A percentile compares a stretch with the other conserved stretches of the same genome.
phyloP scores from a whole-genome alignment of 306 rosid genomes.

The Coriaria nepalensis region DNA sequence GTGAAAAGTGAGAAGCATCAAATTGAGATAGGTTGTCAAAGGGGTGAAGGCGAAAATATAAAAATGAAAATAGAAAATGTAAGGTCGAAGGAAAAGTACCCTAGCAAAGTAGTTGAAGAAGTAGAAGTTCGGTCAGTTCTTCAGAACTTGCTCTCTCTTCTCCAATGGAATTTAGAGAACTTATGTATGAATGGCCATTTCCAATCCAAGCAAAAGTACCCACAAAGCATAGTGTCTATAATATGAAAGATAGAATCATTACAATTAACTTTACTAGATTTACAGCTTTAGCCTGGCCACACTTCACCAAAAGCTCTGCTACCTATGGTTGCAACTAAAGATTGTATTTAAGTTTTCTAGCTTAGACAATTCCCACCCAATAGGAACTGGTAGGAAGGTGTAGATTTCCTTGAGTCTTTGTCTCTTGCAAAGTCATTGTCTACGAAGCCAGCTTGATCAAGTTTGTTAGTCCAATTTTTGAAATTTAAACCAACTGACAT shows the following conservation, averaged over 20 bases:
- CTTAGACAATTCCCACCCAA: too few relatives aligned
- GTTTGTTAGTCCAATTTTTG: neutral
- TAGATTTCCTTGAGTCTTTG: too few relatives aligned
- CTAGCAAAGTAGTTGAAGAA: constrained; percentile 58
- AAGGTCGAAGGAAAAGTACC: constrained; percentile 27
- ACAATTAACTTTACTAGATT: constrained; percentile 30
- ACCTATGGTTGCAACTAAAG: too few relatives aligned
- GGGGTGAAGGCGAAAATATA: neutral
- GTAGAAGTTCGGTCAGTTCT: constrained; percentile 59
- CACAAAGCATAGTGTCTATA: constrained; percentile 70
- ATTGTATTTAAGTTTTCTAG: too few relatives aligned
- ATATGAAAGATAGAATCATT: constrained; percentile 42
- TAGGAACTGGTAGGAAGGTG: too few relatives aligned
- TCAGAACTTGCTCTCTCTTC: constrained; percentile 55
- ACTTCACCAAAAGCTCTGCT: constrained; percentile 47
- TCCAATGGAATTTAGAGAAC: constrained; percentile 55
- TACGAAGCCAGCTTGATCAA: too few relatives aligned
- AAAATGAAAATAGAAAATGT: neutral
- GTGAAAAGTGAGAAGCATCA: neutral
- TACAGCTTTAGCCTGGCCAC: constrained; percentile 28
- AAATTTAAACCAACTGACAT: neutral
- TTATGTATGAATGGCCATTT: constrained; percentile 65
- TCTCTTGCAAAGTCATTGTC: too few relatives aligned
- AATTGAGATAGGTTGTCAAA: neutral
- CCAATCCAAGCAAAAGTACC: constrained; percentile 37